Conservation (phyloP, 2,329 filamentous ascomycete genomes). For the Aspergillus unguis region DNA sequence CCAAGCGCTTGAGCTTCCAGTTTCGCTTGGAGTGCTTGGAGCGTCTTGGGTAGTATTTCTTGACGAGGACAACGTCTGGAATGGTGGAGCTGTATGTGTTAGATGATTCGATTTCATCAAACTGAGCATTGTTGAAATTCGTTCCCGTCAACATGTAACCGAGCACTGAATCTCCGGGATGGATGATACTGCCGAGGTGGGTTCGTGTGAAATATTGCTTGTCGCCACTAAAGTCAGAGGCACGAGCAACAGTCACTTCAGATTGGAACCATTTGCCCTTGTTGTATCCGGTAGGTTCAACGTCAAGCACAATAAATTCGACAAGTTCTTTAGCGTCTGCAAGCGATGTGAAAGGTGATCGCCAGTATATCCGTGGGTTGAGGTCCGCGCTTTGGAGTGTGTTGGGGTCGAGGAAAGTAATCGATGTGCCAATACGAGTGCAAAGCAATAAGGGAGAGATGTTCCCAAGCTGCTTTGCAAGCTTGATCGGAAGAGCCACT, state of each 20-base stretch:
- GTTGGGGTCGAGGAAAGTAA: conserved; percentile 85
- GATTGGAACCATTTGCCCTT: conserved; percentile 81
- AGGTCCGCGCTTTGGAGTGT: conserved; percentile 90
- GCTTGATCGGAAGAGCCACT: conserved; percentile 83
- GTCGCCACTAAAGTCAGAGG: conserved; percentile 80
- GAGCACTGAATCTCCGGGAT: conserved; percentile 87
- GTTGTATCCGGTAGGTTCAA: conserved; percentile 70
- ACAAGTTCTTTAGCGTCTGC: conserved; percentile 80
- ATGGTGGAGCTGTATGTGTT: conserved; percentile 73
- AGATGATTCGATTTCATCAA: conserved; percentile 76
- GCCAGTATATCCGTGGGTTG: conserved; percentile 80
- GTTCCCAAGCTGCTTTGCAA: conserved; percentile 84
- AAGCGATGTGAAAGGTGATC: conserved; percentile 77
- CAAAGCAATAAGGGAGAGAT: conserved; percentile 84
- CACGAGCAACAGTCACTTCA: conserved; percentile 82
- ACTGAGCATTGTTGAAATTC: conserved; percentile 88
- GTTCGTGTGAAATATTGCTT: conserved; percentile 87
- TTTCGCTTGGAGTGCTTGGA: conserved; percentile 78
- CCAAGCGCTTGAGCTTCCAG: conserved; percentile 95
- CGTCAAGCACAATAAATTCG: conserved; percentile 93
- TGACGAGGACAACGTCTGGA: conserved; percentile 90
- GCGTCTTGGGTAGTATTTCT: conserved; percentile 89
- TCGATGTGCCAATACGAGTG: conserved; percentile 79
- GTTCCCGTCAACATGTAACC: conserved; percentile 88
- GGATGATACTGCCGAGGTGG: conserved; percentile 79